phyloP scores from a whole-genome alignment of 192 early-diverging fungal species.

The Bifiguratus adelaidae region DNA sequence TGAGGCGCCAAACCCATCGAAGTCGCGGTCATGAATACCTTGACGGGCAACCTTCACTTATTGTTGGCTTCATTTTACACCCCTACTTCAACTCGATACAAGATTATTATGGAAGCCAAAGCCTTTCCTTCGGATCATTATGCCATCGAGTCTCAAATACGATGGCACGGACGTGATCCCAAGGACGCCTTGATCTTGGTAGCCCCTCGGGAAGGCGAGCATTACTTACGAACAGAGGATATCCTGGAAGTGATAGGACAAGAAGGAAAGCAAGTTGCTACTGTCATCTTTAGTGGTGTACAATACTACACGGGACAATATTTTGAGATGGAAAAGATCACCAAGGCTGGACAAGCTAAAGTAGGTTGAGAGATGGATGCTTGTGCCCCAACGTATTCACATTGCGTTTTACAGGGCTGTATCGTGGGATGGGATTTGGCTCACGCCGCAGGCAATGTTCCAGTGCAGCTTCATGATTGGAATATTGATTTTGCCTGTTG shows the following conservation, averaged over 20 bases:
- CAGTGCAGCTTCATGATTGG: constrained; percentile 87
- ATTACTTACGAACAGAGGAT: constrained; percentile 62
- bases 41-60: constrained; percentile 88
- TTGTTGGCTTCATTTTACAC: constrained; percentile 88
- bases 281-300: constrained; percentile 82
- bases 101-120: constrained; percentile 86
- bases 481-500: constrained; percentile 95
- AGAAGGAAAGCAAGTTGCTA: constrained; percentile 67
- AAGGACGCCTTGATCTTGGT: constrained; percentile 60
- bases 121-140: constrained; percentile 95
- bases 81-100: constrained; percentile 61
- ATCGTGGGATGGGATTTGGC: constrained; percentile 92
- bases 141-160: constrained; percentile 81
- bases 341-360: constrained; percentile 65
- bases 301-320: constrained; percentile 93
- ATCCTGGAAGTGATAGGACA: constrained; percentile 65
- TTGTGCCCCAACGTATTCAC: background rate
- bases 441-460: constrained; percentile 92
- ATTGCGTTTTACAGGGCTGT: constrained; percentile 51
- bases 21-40: constrained; percentile 85
- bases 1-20: constrained; percentile 70
- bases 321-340: constrained; percentile 82
- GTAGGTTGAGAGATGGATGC: constrained; percentile 18
- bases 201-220: constrained; percentile 62
- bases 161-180: constrained; percentile 70